Conservation (phyloP, 2,329 filamentous ascomycete species). For the Fusarium albosuccineum region DNA sequence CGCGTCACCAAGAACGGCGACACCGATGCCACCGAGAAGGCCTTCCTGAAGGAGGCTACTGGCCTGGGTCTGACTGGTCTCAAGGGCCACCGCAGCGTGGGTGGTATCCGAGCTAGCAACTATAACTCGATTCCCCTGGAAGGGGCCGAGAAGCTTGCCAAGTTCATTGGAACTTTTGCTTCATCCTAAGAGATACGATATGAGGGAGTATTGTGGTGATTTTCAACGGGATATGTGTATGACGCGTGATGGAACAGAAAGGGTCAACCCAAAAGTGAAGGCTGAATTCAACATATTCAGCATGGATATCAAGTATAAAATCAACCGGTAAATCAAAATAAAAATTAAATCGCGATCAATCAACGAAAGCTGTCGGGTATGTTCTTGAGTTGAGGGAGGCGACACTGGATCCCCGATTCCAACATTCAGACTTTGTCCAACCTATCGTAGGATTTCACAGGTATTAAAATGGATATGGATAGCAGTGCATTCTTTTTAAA, state of each 20-base stretch:
- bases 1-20: constrained; percentile 72
- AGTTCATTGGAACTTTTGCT: constrained; percentile 71
- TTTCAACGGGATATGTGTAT: constrained; percentile 3
- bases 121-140: constrained; percentile 86
- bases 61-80: constrained; percentile 79
- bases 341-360: background rate
- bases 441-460: too few relatives aligned
- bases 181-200: constrained; percentile 5
- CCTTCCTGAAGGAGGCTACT: constrained; percentile 80
- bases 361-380: background rate
- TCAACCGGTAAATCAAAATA: constrained; percentile 7
- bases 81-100: constrained; percentile 87
- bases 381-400: too few relatives aligned
- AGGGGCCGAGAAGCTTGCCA: constrained; percentile 75
- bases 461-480: too few relatives aligned
- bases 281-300: constrained; percentile 43
- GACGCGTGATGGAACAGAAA: background rate
- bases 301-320: background rate
- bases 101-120: constrained; percentile 80
- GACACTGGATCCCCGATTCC: too few relatives aligned
- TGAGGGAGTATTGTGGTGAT: background rate
- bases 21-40: constrained; percentile 78
- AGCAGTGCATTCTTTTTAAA: too few relatives aligned
- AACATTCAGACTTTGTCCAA: too few relatives aligned
- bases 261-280: constrained; percentile 25